These are phyloP conservation scores for Paxillus rubicundulus DNA, from an alignment of 768 basidiomycete genomes.

Conservation along the genomic window DNA sequence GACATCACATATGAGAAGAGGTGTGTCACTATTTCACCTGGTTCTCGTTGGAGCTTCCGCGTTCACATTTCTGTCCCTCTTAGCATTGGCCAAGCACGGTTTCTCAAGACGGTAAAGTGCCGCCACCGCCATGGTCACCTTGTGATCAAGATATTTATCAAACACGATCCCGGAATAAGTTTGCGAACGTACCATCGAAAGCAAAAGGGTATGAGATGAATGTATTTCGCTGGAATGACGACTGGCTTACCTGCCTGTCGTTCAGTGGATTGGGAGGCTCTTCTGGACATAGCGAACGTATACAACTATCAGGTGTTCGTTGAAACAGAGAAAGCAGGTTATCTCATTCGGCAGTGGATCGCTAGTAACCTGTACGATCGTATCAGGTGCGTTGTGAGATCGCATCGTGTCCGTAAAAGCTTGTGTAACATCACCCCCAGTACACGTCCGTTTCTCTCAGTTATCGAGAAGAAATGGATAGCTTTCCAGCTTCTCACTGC, in stretches of 20 bases:
- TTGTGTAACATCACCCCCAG: conserved; percentile 39
- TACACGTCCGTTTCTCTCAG: conserved; percentile 89
- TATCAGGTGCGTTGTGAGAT: conserved; percentile 69
- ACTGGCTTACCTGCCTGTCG: not conserved
- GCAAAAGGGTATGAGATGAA: conserved; percentile 60
- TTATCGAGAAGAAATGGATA: conserved; percentile 97
- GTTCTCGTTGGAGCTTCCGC: not conserved
- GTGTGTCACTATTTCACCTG: conserved; percentile 38
- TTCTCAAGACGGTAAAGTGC: conserved; percentile 82
- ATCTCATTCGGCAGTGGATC: conserved; percentile 92
- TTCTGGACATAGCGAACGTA: conserved; percentile 83
- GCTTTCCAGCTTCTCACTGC: conserved; percentile 88
- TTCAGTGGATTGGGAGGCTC: conserved; percentile 79
- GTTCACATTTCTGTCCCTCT: not conserved
- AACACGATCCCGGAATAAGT: conserved; percentile 84
- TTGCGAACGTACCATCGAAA: conserved; percentile 70
- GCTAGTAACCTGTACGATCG: conserved; percentile 94
- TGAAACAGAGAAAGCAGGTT: conserved; percentile 95
- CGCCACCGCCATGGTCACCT: conserved; percentile 80
- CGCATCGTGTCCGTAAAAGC: not conserved
- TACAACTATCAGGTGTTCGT: conserved; percentile 87
- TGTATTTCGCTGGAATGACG: conserved; percentile 1
- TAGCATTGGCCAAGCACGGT: conserved; percentile 32
- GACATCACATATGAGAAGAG: conserved; percentile 92
- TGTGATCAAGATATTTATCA: conserved; percentile 93